These are phyloP conservation scores for Ceratobasidium papillatum DNA, from an alignment of 1,284 basidiomycete species.

Conservation along the genomic window DNA sequence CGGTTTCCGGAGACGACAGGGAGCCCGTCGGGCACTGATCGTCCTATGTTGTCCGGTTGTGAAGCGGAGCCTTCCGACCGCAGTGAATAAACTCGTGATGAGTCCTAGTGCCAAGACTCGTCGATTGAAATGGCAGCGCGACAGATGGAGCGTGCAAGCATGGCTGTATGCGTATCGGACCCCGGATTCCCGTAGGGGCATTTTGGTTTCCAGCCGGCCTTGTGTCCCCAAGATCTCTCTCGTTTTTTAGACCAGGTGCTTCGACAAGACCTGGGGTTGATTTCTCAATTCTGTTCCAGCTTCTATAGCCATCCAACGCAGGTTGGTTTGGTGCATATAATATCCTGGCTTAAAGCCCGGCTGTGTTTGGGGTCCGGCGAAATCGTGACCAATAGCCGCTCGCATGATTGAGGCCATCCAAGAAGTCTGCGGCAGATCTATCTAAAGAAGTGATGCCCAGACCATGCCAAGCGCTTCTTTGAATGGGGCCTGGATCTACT, in stretches of 20 bases:
- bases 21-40: not conserved
- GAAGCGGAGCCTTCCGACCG: slow-evolving; percentile 8
- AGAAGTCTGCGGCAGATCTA: not conserved
- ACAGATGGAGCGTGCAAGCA: not conserved
- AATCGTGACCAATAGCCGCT: not conserved
- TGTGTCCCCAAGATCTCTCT: too few relatives aligned
- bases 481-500: not conserved
- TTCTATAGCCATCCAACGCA: too few relatives aligned
- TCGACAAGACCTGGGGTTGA: too few relatives aligned
- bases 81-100: not conserved
- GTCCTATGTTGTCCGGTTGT: slow-evolving; percentile 14
- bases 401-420: not conserved
- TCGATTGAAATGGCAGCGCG: not conserved
- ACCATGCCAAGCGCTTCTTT: slow-evolving; percentile 6
- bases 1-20: slow-evolving; percentile 1
- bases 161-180: not conserved
- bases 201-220: not conserved
- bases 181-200: not conserved
- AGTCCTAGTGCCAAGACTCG: not conserved
- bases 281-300: too few relatives aligned
- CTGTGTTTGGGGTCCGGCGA: not conserved
- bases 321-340: too few relatives aligned
- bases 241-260: too few relatives aligned
- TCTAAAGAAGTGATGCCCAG: slow-evolving; percentile 38
- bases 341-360: too few relatives aligned